These are phyloP conservation scores for Fusarium metavorans DNA, from an alignment of 2,329 filamentous ascomycete genomes.

Conservation along the genomic window DNA sequence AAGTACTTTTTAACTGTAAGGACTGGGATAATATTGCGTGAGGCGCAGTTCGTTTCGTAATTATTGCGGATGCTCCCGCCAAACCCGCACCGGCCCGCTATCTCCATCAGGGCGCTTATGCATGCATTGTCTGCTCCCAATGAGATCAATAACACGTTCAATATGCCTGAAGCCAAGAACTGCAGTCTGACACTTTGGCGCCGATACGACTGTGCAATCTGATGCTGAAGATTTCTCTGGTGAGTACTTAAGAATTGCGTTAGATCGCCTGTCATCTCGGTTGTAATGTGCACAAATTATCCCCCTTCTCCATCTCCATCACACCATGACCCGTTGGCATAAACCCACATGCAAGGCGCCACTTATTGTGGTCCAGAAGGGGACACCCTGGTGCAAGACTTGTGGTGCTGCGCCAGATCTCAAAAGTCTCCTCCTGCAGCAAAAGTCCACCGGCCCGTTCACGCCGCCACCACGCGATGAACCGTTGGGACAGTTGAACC, in stretches of 20 bases:
- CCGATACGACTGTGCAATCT: background rate
- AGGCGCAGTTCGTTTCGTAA: background rate
- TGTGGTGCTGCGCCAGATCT: background rate
- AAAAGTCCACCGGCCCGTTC: fast-evolving
- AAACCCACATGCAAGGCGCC: background rate
- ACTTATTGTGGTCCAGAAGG: background rate
- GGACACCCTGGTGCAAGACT: background rate
- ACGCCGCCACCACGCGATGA: background rate
- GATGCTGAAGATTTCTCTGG: background rate
- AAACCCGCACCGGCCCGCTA: background rate
- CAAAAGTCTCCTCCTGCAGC: background rate
- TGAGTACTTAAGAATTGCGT: background rate
- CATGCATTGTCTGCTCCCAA: background rate
- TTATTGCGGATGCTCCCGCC: background rate
- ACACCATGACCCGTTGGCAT: background rate
- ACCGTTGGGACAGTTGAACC: background rate
- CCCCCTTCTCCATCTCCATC: background rate
- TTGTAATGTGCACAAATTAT: background rate
- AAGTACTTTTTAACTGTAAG: background rate
- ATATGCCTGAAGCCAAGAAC: background rate
- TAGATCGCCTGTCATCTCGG: background rate
- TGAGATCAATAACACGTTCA: background rate
- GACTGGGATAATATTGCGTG: background rate
- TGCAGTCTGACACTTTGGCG: background rate
- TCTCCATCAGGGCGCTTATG: background rate